phyloP scores from a whole-genome alignment of 768 basidiomycete genomes.

The Boletales sp. region DNA sequence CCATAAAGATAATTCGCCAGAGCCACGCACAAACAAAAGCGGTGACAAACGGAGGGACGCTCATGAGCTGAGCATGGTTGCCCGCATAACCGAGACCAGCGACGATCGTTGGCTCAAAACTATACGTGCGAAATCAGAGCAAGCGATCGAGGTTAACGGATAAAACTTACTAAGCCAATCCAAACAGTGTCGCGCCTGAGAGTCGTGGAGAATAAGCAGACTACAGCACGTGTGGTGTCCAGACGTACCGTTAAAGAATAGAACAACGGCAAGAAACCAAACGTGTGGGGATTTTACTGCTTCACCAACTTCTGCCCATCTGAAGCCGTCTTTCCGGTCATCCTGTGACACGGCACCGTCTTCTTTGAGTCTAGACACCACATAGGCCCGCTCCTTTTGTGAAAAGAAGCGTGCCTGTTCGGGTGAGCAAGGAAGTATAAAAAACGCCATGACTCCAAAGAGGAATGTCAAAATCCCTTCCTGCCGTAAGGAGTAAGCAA shows the following conservation, averaged over 20 bases:
- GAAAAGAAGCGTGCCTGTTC: constrained; percentile 48
- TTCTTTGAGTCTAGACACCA: constrained; percentile 26
- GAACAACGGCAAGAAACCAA: constrained; percentile 44
- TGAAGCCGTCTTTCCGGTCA: constrained; percentile 43
- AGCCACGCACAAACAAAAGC: constrained; percentile 42
- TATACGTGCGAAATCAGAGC: constrained; percentile 33
- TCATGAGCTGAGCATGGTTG: constrained; percentile 56
- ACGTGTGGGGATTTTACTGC: constrained; percentile 53
- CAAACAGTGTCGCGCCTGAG: constrained; percentile 15
- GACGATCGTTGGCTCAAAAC: constrained; percentile 75
- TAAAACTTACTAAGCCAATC: constrained; percentile 22
- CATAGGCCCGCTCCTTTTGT: constrained; percentile 45
- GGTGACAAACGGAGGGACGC: constrained; percentile 49
- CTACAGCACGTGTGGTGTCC: background rate
- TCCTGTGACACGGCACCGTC: constrained; percentile 37
- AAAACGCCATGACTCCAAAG: constrained; percentile 50
- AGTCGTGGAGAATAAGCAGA: background rate
- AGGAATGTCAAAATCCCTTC: constrained; percentile 63
- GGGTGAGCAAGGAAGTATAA: constrained; percentile 45
- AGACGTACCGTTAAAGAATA: constrained; percentile 51
- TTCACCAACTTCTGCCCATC: constrained; percentile 51
- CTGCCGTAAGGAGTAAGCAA: constrained; percentile 13
- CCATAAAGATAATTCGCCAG: background rate
- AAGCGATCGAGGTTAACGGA: constrained; percentile 9
- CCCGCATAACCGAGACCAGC: constrained; percentile 55